phyloP scores from a whole-genome alignment of 1,139 yeast species.

The Geotrichum cucujoidarum region DNA sequence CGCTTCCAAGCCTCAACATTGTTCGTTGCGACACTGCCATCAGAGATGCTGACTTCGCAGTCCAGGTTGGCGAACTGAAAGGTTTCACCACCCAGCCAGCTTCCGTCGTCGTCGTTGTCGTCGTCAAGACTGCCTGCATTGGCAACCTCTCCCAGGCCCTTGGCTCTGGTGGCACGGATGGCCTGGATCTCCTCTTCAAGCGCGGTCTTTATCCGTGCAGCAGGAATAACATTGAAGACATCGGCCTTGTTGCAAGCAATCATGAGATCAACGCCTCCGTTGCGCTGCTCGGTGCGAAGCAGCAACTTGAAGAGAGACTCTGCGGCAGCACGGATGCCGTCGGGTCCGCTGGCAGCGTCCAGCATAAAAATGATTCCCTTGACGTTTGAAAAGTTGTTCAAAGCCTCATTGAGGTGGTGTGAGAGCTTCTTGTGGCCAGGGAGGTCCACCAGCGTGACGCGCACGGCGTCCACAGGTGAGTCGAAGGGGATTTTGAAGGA shows the following conservation, averaged over 20 bases:
- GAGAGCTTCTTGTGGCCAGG: slow-evolving; percentile 78
- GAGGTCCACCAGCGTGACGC: slow-evolving; percentile 57
- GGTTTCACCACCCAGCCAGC: slow-evolving; percentile 44
- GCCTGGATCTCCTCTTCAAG: slow-evolving; percentile 62
- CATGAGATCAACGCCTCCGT: slow-evolving; percentile 59
- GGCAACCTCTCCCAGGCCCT: slow-evolving; percentile 43
- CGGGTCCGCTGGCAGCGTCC: slow-evolving; percentile 38
- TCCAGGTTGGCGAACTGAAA: slow-evolving; percentile 65
- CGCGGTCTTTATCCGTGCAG: slow-evolving; percentile 50
- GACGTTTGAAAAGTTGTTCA: slow-evolving; percentile 32
- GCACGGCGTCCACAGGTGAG: slow-evolving; percentile 27
- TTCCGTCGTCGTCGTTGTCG: slow-evolving; percentile 38
- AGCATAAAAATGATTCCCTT: slow-evolving; percentile 67
- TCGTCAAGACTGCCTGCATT: slow-evolving; percentile 36
- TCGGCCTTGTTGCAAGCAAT: slow-evolving; percentile 82
- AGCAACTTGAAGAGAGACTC: slow-evolving; percentile 32
- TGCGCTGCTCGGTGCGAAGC: slow-evolving; percentile 31
- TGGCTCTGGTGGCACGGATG: slow-evolving; percentile 46
- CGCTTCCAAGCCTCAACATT: slow-evolving; percentile 59
- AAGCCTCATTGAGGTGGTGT: slow-evolving; percentile 20
- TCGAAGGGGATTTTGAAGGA: slow-evolving; percentile 39
- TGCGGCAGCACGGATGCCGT: slow-evolving; percentile 33
- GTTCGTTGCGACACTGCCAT: slow-evolving; percentile 62
- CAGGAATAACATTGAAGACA: slow-evolving; percentile 74
- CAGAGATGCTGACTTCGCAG: slow-evolving; percentile 63